Conservation (phyloP, 2,329 filamentous ascomycete species). For the Aspergillus quadrilineatus region DNA sequence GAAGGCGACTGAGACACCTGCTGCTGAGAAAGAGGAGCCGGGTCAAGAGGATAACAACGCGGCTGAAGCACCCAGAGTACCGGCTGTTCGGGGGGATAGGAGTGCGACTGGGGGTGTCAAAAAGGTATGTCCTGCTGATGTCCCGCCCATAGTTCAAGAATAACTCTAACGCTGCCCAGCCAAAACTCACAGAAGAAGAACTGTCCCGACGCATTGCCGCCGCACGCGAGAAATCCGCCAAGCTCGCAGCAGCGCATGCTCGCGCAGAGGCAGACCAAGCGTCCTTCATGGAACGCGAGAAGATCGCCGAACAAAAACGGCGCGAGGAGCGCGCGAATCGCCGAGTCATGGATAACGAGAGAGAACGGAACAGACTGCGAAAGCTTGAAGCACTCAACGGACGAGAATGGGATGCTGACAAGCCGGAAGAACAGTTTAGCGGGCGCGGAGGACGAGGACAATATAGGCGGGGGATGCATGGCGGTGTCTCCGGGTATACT, state of each 20-base stretch:
- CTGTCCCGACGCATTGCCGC: slow-evolving; percentile 60
- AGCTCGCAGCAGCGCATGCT: slow-evolving; percentile 60
- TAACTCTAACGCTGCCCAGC: slow-evolving; percentile 41
- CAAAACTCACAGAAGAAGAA: slow-evolving; percentile 65
- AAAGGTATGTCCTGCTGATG: slow-evolving; percentile 35
- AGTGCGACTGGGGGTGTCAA: slow-evolving; percentile 54
- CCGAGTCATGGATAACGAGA: slow-evolving; percentile 61
- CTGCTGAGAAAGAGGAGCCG: slow-evolving; percentile 12
- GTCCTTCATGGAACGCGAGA: slow-evolving; percentile 63
- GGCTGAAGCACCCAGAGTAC: slow-evolving; percentile 32
- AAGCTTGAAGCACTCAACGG: slow-evolving; percentile 60
- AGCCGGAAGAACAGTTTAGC: slow-evolving; percentile 55
- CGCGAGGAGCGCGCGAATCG: slow-evolving; percentile 53
- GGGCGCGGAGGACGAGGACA: slow-evolving; percentile 43
- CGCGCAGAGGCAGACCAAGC: slow-evolving; percentile 68
- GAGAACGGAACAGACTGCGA: slow-evolving; percentile 59
- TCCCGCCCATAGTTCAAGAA: not conserved
- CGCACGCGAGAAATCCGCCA: slow-evolving; percentile 62
- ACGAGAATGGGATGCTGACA: slow-evolving; percentile 63
- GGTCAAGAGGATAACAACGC: slow-evolving; percentile 22
- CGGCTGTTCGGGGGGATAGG: slow-evolving; percentile 55
- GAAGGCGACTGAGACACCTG: slow-evolving; percentile 17
- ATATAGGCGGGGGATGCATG: slow-evolving; percentile 53
- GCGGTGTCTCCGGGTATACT: slow-evolving; percentile 45
- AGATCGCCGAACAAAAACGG: slow-evolving; percentile 55